Percentiles rank a stretch among this genome's conserved stretches.
Conservation (phyloP, 805 yeast species). For the Metschnikowia matae region DNA sequence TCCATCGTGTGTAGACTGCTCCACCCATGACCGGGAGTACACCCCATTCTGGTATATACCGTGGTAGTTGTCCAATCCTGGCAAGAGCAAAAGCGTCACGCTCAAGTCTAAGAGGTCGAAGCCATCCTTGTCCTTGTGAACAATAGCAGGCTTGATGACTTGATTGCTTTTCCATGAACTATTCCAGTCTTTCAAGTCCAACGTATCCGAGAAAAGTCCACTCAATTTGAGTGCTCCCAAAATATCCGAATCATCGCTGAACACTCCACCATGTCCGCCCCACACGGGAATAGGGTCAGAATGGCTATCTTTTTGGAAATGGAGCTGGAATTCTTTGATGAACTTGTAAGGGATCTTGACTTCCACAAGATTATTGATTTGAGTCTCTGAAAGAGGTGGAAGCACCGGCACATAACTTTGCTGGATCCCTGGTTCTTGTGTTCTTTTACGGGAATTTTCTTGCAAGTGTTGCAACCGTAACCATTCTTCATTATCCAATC, state of each 20-base stretch:
- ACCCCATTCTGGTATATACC: conserved; percentile 69
- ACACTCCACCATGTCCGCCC: conserved; percentile 79
- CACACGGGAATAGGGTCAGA: conserved; percentile 42
- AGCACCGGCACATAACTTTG: conserved; percentile 31
- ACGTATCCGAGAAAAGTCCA: conserved; percentile 51
- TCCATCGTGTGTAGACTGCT: conserved; percentile 63
- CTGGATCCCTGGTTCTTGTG: not conserved
- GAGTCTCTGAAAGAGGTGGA: conserved; percentile 35
- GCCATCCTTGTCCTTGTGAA: conserved; percentile 18
- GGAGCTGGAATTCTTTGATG: conserved; percentile 33
- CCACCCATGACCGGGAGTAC: conserved; percentile 70
- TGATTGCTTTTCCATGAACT: conserved; percentile 25
- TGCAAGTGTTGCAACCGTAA: conserved; percentile 23
- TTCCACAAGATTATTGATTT: conserved; percentile 48
- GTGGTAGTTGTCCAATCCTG: conserved; percentile 57
- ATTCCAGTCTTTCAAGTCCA: conserved; percentile 33
- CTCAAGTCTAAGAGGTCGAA: conserved; percentile 41
- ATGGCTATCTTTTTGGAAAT: conserved; percentile 27
- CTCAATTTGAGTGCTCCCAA: conserved; percentile 70
- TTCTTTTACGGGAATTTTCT: conserved; percentile 12
- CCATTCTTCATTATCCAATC: conserved; percentile 26
- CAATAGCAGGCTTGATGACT: conserved; percentile 22
- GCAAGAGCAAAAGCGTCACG: conserved; percentile 61
- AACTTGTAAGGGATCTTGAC: conserved; percentile 50
- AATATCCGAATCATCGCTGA: conserved; percentile 91